These are phyloP conservation scores for Penicillium riverlandense DNA, from an alignment of 495 filamentous ascomycete species.

Conservation along the genomic window DNA sequence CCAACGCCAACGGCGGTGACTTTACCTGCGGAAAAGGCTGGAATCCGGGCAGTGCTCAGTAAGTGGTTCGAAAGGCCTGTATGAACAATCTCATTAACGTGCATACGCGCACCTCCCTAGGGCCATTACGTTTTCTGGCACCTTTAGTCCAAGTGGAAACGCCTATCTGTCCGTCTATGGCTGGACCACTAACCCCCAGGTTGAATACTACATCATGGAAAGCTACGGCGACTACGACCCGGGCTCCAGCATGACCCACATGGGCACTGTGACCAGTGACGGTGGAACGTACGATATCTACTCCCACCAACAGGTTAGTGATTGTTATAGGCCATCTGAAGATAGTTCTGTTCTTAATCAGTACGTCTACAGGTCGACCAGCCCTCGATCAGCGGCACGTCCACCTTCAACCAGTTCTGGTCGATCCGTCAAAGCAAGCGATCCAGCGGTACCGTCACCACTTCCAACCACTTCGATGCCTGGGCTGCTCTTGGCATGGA, in stretches of 20 bases:
- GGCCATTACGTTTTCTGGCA: conserved; percentile 46
- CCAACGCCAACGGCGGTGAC: conserved; percentile 38
- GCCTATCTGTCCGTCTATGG: conserved; percentile 57
- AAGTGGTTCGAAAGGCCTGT: conserved; percentile 2
- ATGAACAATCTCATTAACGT: not conserved
- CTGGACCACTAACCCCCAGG: conserved; percentile 53
- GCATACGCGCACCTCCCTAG: conserved; percentile 20
- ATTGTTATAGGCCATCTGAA: no score
- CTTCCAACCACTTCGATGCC: conserved; percentile 55
- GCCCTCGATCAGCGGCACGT: conserved; percentile 51
- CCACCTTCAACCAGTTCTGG: conserved; percentile 58
- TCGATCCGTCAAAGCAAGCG: conserved; percentile 49
- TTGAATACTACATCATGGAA: conserved; percentile 62
- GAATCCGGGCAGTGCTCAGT: conserved; percentile 44
- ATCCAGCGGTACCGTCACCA: conserved; percentile 44
- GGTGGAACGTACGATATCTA: conserved; percentile 61
- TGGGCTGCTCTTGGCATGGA: conserved; percentile 45
- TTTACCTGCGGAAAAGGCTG: conserved; percentile 60
- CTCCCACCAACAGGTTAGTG: conserved; percentile 34
- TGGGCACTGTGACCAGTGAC: conserved; percentile 51
- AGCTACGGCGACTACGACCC: conserved; percentile 51
- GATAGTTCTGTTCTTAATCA: no score
- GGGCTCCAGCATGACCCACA: conserved; percentile 32
- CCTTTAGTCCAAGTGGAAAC: conserved; percentile 50
- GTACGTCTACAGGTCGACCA: conserved; percentile 34